Conservation (phyloP, 352 stramenopile genomes). For the Lagenidium giganteum region DNA sequence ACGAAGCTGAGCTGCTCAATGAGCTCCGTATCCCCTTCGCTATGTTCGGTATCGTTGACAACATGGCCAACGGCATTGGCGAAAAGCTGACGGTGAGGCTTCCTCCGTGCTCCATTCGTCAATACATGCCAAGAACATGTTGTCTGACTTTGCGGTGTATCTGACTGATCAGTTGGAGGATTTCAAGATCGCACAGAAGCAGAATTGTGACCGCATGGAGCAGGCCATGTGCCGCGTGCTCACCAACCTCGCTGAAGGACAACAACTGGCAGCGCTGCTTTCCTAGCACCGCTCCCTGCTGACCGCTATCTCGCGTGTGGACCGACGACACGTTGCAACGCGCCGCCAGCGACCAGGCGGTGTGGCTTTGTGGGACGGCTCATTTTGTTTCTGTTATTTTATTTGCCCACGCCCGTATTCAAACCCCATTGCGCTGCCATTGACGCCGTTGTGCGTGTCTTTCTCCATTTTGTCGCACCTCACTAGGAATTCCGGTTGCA, state of each 20-base stretch:
- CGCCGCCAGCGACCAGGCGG: too few relatives aligned
- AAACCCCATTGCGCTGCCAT: too few relatives aligned
- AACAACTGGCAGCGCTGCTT: conserved; percentile 30
- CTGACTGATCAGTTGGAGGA: conserved; percentile 30
- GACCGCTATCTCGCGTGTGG: not conserved
- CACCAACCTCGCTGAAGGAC: conserved; percentile 30
- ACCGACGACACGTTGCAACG: too few relatives aligned
- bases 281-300: conserved; percentile 13
- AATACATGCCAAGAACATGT: too few relatives aligned
- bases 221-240: conserved; percentile 52
- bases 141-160: not conserved
- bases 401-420: too few relatives aligned
- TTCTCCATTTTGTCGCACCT: too few relatives aligned
- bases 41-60: conserved; percentile 88
- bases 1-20: conserved; percentile 84
- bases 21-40: conserved; percentile 78
- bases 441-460: too few relatives aligned
- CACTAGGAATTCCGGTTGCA: too few relatives aligned
- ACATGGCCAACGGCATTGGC: conserved; percentile 83
- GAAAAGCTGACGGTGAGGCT: conserved; percentile 55
- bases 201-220: conserved; percentile 69
- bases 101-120: too few relatives aligned
- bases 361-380: too few relatives aligned
- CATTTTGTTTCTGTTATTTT: too few relatives aligned
- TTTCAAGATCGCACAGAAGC: conserved; percentile 78